These are phyloP conservation scores for Colletotrichum godetiae DNA, from an alignment of 2,329 filamentous ascomycete genomes.

Conservation along the genomic window DNA sequence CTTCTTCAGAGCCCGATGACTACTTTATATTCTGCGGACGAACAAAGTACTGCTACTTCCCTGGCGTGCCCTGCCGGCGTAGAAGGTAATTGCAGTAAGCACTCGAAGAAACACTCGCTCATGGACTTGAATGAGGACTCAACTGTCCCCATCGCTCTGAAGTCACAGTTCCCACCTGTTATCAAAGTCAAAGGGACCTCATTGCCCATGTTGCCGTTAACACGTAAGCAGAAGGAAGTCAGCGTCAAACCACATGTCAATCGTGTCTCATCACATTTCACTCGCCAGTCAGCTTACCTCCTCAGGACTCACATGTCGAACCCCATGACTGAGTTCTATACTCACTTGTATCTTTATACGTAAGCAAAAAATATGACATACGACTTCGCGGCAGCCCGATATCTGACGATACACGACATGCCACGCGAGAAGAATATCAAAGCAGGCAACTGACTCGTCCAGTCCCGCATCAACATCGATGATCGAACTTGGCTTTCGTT, in stretches of 20 bases:
- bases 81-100: too few relatives aligned
- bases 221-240: neutral
- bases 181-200: neutral
- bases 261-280: neutral
- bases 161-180: too few relatives aligned
- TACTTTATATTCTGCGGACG: neutral
- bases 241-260: neutral
- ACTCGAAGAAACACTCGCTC: neutral
- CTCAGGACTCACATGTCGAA: constrained; percentile 40
- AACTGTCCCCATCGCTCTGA: too few relatives aligned
- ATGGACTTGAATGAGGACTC: neutral
- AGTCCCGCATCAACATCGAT: neutral
- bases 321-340: neutral
- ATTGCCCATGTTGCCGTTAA: neutral
- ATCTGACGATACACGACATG: neutral
- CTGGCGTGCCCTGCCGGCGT: too few relatives aligned
- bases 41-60: neutral
- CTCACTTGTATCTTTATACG: neutral
- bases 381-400: neutral
- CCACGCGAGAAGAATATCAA: neutral
- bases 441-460: neutral
- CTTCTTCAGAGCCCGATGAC: neutral
- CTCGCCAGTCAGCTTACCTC: neutral
- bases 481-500: neutral
- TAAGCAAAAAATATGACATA: neutral